Evolutionary conservation across 2,329 filamentous ascomycete species (phyloP).

Genomic region (Phialophora verrucosa): DNA sequence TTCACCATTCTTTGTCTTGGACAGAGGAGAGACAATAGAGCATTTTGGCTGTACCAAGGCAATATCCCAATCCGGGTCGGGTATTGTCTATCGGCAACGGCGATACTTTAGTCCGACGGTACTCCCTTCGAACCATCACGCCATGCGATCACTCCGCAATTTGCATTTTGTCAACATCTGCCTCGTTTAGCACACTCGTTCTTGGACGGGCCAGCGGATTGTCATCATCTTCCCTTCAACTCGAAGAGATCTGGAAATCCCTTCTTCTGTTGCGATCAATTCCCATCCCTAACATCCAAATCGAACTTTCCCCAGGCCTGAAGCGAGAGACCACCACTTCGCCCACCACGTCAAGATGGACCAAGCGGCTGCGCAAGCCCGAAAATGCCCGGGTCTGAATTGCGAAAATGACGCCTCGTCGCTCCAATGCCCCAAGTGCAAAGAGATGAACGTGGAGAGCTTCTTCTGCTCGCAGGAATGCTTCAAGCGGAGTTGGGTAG

Average conservation of each 20-base stretch:
- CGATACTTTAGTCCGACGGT: not conserved
- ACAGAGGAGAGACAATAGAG: not conserved
- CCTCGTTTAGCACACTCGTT: not conserved
- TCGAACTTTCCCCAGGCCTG: no score
- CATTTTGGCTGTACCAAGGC: not conserved
- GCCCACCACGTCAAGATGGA: conserved; percentile 34
- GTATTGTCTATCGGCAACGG: not conserved
- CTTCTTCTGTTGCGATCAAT: not conserved
- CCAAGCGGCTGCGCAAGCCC: conserved; percentile 43
- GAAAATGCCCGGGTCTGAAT: conserved; percentile 75
- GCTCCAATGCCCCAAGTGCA: conserved; percentile 91
- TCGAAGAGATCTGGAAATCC: not conserved
- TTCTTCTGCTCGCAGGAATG: conserved; percentile 98
- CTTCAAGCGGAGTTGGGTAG: conserved; percentile 98
- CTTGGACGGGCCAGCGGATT: not conserved
- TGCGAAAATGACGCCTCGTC: conserved; percentile 85
- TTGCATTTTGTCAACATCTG: not conserved
- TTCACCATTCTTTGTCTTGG: no score
- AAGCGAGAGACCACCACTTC: no score
- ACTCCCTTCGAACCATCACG: not conserved
- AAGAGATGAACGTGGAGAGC: conserved; percentile 88
- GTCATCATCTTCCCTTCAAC: not conserved
- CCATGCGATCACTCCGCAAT: not conserved
- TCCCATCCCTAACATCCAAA: not conserved
- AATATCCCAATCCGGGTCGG: no score